phyloP scores from a whole-genome alignment of 2,329 filamentous ascomycete species.

The Colletotrichum sp. region DNA sequence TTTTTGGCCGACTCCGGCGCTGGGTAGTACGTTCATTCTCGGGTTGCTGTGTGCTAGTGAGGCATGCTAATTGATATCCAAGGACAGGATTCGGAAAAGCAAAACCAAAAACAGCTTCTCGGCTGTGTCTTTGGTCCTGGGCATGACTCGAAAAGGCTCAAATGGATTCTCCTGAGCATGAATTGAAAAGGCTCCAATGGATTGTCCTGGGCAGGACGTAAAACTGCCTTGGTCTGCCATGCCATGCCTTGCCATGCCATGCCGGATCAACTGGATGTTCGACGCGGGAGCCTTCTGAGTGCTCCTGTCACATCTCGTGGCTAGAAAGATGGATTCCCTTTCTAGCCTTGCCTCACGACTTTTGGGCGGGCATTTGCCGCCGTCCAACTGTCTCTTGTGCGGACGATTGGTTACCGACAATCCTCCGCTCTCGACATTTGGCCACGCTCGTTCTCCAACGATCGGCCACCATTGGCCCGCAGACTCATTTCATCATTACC shows the following conservation, averaged over 20 bases:
- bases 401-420: neutral
- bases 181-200: constrained; percentile 34
- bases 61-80: neutral
- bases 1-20: neutral
- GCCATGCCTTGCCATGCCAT: neutral
- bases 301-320: neutral
- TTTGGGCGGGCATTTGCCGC: neutral
- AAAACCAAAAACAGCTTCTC: neutral
- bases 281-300: neutral
- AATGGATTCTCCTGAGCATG: constrained; percentile 36
- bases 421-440: neutral
- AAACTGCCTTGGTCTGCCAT: constrained; percentile 34
- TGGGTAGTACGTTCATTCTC: neutral
- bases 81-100: neutral
- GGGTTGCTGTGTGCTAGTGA: neutral
- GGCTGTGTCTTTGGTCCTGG: constrained; percentile 30
- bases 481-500: neutral
- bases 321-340: neutral
- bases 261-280: neutral
- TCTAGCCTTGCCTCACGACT: neutral
- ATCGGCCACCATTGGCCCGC: neutral
- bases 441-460: neutral
- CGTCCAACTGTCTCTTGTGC: neutral
- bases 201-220: constrained; percentile 39
- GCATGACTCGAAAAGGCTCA: constrained; percentile 38